Conservation (phyloP, 2,329 filamentous ascomycete genomes). For the Neonectria hederae region DNA sequence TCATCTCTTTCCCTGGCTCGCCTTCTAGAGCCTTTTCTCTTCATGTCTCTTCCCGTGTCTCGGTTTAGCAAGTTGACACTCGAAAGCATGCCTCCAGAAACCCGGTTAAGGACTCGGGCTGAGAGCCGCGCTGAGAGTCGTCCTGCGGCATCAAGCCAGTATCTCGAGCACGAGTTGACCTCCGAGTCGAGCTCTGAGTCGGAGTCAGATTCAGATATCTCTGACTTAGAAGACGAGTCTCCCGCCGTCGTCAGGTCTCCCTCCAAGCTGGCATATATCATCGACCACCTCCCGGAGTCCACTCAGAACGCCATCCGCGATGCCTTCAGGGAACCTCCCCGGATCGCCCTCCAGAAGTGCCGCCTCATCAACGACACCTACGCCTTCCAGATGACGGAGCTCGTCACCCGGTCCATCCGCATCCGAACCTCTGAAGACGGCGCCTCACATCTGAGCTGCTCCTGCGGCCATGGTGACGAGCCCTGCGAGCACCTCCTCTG, state of each 20-base stretch:
- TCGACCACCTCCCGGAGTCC: slow-evolving; percentile 51
- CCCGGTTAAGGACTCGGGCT: slow-evolving; percentile 26
- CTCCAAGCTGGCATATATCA: slow-evolving; percentile 52
- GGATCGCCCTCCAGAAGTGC: slow-evolving; percentile 61
- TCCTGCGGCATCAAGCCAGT: slow-evolving; percentile 13
- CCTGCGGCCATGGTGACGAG: slow-evolving; percentile 49
- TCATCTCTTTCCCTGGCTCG: not conserved
- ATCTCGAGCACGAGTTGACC: slow-evolving; percentile 37
- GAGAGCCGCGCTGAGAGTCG: slow-evolving; percentile 24
- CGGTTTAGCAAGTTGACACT: slow-evolving; percentile 44
- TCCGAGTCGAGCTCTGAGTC: slow-evolving; percentile 43
- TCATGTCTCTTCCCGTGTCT: slow-evolving; percentile 42
- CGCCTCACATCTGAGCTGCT: slow-evolving; percentile 56
- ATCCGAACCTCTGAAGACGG: slow-evolving; percentile 55
- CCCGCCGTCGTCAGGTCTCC: slow-evolving; percentile 49
- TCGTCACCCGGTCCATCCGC: slow-evolving; percentile 61
- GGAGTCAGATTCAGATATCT: slow-evolving; percentile 42
- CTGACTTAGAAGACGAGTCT: slow-evolving; percentile 47
- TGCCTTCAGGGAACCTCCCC: slow-evolving; percentile 58
- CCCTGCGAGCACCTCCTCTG: slow-evolving; percentile 64
- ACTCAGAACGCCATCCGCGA: slow-evolving; percentile 54
- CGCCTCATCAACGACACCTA: slow-evolving; percentile 59
- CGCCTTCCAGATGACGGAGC: slow-evolving; percentile 65
- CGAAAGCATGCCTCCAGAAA: slow-evolving; percentile 43
- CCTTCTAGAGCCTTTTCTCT: not conserved